Evolutionary conservation across 2,329 filamentous ascomycete genomes (phyloP).

Genomic region (Bipolaris cookei): DNA sequence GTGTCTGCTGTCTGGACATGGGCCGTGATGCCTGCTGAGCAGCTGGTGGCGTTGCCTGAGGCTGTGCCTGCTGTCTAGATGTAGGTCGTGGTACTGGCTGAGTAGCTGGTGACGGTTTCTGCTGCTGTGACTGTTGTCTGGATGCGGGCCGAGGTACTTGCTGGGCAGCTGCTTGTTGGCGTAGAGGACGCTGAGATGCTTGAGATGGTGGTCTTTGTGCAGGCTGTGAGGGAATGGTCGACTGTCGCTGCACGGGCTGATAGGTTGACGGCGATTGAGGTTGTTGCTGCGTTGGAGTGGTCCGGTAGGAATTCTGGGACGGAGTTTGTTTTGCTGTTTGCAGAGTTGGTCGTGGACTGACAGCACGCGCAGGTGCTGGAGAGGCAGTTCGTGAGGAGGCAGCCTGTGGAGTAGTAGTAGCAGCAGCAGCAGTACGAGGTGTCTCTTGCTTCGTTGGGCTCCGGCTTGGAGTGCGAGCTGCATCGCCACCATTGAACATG

Average conservation of each 20-base stretch:
- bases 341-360: slow-evolving; percentile 64
- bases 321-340: slow-evolving; percentile 38
- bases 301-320: slow-evolving; percentile 23
- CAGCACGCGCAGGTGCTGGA: slow-evolving; percentile 68
- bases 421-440: slow-evolving; percentile 51
- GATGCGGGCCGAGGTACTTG: background rate
- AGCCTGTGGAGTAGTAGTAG: background rate
- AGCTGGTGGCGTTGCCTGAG: background rate
- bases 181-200: slow-evolving; percentile 8
- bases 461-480: slow-evolving; percentile 65
- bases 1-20: slow-evolving; percentile 10
- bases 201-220: slow-evolving; percentile 11
- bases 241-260: slow-evolving; percentile 9
- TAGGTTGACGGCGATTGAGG: slow-evolving; percentile 12
- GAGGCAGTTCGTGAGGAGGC: slow-evolving; percentile 51
- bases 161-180: slow-evolving; percentile 9
- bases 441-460: slow-evolving; percentile 54
- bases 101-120: too few relatives aligned
- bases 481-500: slow-evolving; percentile 66
- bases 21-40: slow-evolving; percentile 6
- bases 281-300: slow-evolving; percentile 21
- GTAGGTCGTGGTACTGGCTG: slow-evolving; percentile 10
- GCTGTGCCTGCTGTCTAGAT: slow-evolving; percentile 6
- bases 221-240: slow-evolving; percentile 6
- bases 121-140: background rate